Conservation (phyloP, 345 rosid genomes). For the Carallia pectinifolia region DNA sequence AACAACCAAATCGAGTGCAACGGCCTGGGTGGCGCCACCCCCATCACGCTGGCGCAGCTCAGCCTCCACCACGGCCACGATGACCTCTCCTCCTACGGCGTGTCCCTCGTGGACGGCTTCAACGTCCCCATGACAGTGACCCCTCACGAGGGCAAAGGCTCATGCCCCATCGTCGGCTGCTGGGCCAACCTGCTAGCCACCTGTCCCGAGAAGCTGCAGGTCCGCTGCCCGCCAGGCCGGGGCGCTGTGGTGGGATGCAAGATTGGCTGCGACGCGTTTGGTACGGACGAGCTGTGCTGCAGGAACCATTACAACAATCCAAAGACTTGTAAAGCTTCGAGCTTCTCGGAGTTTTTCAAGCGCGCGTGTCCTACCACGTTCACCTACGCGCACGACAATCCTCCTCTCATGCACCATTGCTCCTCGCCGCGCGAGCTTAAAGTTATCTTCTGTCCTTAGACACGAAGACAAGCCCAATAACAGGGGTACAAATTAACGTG, state of each 20-base stretch:
- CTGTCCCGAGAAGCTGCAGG: constrained; percentile 61
- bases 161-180: constrained; percentile 90
- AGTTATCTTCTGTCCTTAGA: constrained; percentile 84
- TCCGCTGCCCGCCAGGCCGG: constrained; percentile 31
- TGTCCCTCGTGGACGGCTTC: constrained; percentile 86
- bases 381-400: constrained; percentile 82
- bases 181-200: constrained; percentile 54
- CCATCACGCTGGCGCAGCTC: constrained; percentile 78
- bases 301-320: constrained; percentile 75
- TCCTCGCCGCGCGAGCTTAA: constrained; percentile 92
- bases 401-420: constrained; percentile 84
- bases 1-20: constrained; percentile 70
- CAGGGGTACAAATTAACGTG: no score
- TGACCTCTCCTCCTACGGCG: constrained; percentile 76
- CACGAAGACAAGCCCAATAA: no score
- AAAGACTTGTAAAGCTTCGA: constrained; percentile 65
- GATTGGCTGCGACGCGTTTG: constrained; percentile 82
- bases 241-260: constrained; percentile 84
- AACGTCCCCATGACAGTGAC: constrained; percentile 92
- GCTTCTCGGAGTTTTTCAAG: constrained; percentile 70
- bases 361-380: constrained; percentile 82
- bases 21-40: constrained; percentile 77
- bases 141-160: constrained; percentile 86
- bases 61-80: constrained; percentile 65
- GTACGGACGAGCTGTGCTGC: constrained; percentile 88